Evolutionary conservation across 345 rosid genomes (phyloP).

Genomic region (Turnera subulata): DNA sequence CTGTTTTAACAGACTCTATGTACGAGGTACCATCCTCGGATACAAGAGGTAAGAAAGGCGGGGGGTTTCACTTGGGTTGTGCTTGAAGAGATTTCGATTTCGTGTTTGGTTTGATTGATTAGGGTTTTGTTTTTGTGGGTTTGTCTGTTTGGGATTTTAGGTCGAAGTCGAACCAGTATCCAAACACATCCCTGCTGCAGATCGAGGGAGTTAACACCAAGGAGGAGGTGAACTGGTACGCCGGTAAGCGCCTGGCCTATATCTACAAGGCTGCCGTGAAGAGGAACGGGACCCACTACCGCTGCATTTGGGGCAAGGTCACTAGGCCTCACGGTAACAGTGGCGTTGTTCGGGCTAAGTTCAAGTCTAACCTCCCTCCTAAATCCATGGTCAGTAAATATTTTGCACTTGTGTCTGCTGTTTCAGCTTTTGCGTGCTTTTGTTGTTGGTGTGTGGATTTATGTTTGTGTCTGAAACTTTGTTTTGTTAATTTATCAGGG

Average conservation of each 20-base stretch:
- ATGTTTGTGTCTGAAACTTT: not conserved
- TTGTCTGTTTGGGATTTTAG: conserved; percentile 5
- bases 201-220: conserved; percentile 31
- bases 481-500: conserved; percentile 30
- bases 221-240: conserved; percentile 24
- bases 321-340: conserved; percentile 26
- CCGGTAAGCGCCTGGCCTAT: conserved; percentile 24
- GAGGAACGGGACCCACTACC: conserved; percentile 24
- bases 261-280: conserved; percentile 26
- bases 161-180: conserved; percentile 29
- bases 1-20: conserved; percentile 15
- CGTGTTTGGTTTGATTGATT: not conserved
- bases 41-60: conserved; percentile 17
- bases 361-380: conserved; percentile 26
- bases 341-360: conserved; percentile 27
- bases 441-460: not conserved
- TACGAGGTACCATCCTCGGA: conserved; percentile 25
- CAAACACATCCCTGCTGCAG: conserved; percentile 25
- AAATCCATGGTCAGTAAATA: conserved; percentile 19
- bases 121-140: not conserved
- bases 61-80: not conserved
- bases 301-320: conserved; percentile 31
- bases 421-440: not conserved
- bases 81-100: no score
- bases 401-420: no score